Evolutionary conservation across 2,329 filamentous ascomycete species (phyloP), one percentile per base, ranked within the genome.

Genomic region (Acephala macrosclerotiorum): DNA sequence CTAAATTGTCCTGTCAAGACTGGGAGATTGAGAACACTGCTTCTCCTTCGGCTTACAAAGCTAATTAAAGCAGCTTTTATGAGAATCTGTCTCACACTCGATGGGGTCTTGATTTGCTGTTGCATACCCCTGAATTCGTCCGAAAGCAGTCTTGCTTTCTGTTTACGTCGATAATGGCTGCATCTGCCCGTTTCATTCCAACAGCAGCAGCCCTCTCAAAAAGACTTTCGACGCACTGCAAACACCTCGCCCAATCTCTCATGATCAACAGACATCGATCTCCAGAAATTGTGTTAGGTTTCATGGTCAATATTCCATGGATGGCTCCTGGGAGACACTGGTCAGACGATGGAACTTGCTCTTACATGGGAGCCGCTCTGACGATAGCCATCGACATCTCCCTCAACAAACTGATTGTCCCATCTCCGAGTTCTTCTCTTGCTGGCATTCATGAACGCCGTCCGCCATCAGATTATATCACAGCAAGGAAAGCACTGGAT

Each of bases 261-360:
- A 87, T 90, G 58, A 78, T 83, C 0, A 83, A 85, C 55, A 85
- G 89, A 1, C 85, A 88, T 72, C 85, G 89, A 63, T 93, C 90
- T 0, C 89, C 91, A 6, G 90, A 93, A 74, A 91, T 93, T 63
- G 87, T 93, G 0, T 79, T 93, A 1, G 90, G 88, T 0, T 92
- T 92, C 73, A 90, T 93, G 87, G 84, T 91, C 36, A 92, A 92
- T 67, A 85, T 93, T 7, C 90, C 90, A 0, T 93, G 90, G 90
- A 91, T 92, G 84, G 86, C 87, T 35, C 88, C 88, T 1, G 88
- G 88, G 1, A 80, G 85, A 65, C 87, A 90, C 72, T 89, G 87
- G 75, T 88, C 88, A 11, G 90, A 92, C 69, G 90, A 93, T 66
- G 90, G 92, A 71, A 91, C 90, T 0, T 91, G 89, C 65, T 85